Evolutionary conservation across 495 filamentous ascomycete species (phyloP), one percentile per base, ranked within the genome.

Genomic region (Pseudomonodictys pantanalensis): DNA sequence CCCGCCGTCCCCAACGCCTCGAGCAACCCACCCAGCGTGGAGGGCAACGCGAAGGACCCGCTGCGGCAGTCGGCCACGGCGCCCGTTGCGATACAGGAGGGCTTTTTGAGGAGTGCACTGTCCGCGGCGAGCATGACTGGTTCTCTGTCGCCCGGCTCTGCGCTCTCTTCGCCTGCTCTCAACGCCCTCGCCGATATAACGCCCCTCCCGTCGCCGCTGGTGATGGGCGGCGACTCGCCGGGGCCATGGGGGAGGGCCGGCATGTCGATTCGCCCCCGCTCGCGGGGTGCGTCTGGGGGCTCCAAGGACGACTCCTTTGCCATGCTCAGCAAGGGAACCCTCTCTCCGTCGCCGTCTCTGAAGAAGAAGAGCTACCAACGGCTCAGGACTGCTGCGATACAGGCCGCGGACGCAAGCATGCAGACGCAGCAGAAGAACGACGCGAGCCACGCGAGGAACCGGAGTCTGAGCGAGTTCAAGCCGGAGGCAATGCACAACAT

Each of bases 161-260:
- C 74, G 2, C 65, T 84, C 18, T 82, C 85, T 4, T 88, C 85
- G 17, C 91, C 91, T 2, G 83, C 86, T 56, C 79, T 95, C 35
- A 83, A 85, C 56, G 89, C 91, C 18, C 86, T 96, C 83, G 82
- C 83, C 35, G 90, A 96, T 67, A 85, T 98, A 56, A 98, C 93
- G 3, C 93, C 93, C 49, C 73, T 98, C 22, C 93, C 93, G 10
- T 97, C 93, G 4, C 93, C 93, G 7, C 80, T 97, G 35, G 76
- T 89, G 56, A 80, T 80, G 7, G 76, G 76, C n/a, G n/a, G n/a
- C 57, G 85, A 87, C 42, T 90, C 88, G 7, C 88, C 92, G n/a
- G 81, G 81, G 4, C 85, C 85, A 20, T 88, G 87, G 86, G 83
- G 76, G 66, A 68, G 79, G 7, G 64, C 66, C 43, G 62, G 65